These are phyloP conservation scores for Xylaria scruposa DNA, from an alignment of 495 filamentous ascomycete species.

Conservation along the genomic window DNA sequence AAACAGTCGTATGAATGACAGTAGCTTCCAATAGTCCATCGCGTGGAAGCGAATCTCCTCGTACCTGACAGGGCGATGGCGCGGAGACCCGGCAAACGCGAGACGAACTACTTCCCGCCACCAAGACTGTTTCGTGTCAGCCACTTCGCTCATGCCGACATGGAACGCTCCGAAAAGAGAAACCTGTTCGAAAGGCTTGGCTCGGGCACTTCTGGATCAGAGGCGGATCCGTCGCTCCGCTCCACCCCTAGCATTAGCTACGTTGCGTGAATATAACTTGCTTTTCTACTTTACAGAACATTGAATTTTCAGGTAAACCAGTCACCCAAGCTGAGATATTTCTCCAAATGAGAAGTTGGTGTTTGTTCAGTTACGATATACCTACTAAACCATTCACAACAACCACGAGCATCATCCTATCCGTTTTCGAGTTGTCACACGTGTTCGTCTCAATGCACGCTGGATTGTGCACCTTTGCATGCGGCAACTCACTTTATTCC, in stretches of 20 bases:
- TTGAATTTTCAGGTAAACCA: not conserved
- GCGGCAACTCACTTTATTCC: slow-evolving; percentile 6
- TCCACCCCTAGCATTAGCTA: not conserved
- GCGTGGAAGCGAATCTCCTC: not conserved
- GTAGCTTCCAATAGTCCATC: not conserved
- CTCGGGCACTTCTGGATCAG: slow-evolving; percentile 19
- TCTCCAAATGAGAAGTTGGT: not conserved
- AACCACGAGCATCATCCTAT: not conserved
- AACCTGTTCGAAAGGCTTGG: slow-evolving; percentile 19
- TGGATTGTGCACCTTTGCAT: not conserved
- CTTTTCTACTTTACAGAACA: not conserved
- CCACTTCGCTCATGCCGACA: slow-evolving; percentile 26
- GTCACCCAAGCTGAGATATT: not conserved
- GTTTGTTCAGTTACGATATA: not conserved
- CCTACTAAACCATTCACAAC: not conserved
- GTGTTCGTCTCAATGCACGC: not conserved
- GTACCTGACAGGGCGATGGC: slow-evolving; percentile 21
- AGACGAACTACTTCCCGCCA: slow-evolving; percentile 20
- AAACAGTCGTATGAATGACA: not conserved
- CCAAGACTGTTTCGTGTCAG: slow-evolving; percentile 15
- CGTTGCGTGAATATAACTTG: not conserved
- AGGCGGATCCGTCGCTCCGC: slow-evolving; percentile 25
- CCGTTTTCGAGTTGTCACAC: not conserved
- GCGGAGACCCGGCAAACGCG: slow-evolving; percentile 11
- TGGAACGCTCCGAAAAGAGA: slow-evolving; percentile 9